Base-by-base conservation (phyloP, 2,329 filamentous ascomycete species). In the Colletotrichum tofieldiae region DNA sequence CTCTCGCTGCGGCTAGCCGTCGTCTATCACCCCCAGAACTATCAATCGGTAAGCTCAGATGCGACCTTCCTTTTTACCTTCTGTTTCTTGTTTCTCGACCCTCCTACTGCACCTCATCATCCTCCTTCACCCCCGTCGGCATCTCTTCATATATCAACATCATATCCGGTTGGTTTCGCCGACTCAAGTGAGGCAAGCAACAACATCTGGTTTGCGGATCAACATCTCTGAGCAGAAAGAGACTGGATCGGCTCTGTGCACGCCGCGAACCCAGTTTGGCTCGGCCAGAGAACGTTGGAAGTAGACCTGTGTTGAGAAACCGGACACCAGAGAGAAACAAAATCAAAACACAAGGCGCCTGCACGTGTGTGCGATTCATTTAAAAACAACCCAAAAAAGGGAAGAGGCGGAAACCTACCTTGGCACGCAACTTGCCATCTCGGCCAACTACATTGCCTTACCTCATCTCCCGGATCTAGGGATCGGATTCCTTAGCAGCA, bases 381-480 rank as follows among this genome's bases (percentile, higher is more conserved):
- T 32, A 32, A 32, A 32, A 32, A 32, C 4, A 32, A 32, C 1
- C 4, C 6, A 47, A 63, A 52, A 66, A 66, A 66, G 59, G 49
- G 49, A 49, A 61, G 59, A 51, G 59, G 66, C 55, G 68, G 63
- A 54, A 70, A 65, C 65, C 67, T 72, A 56, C 65, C 55, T 70
- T 64, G 37, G 47, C 56, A 32, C 49, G 41, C 58, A n/a, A 63
- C 18, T 49, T 56, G n/a, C 52, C 66, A 72, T 72, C 65, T 69
- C 70, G 60, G 66, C 54, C 66, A 59, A 55, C 66, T 49, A 60
- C 65, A 60, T 65, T 56, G 70, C 66, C 70, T 72, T 72, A 72
- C 70, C 70, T 72, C 70, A 72, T 72, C 70, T 70, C 56, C 70
- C 54, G 66, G 70, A 65, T 72, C 65, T 65, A 72, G 70, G 66